Evolutionary conservation across 352 stramenopile species (phyloP), one percentile per base, ranked within the genome.

Genomic region (Pythium chondricola): DNA sequence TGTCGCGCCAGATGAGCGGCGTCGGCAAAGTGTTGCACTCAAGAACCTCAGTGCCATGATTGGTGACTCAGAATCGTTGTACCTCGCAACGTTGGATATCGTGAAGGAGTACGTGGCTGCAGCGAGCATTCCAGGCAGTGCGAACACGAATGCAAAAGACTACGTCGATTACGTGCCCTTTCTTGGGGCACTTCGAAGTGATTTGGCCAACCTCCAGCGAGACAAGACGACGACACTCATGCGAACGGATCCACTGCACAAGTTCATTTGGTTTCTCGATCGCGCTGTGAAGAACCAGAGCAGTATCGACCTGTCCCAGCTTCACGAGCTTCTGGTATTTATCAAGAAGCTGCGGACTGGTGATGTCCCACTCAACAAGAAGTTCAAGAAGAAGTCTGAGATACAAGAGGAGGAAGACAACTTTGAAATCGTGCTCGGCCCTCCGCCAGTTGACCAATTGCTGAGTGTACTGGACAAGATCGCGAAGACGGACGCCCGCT

Each of bases 231-330:
- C 80, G 2, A 26, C 63, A 29, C 55, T 89, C 36, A 52, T 90
- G 38, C 78, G 80, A 29, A 78, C 70, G 0, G 83, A 94, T 29
- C 83, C 83, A 5, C 45, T 94, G 10, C 83, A 94, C 61, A 94
- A 94, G 49, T 94, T 94, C 38, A 88, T 92, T 26, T 94, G 83
- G 83, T 90, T 92, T 60, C 55, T 92, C 24, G 83, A 94, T 50
- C 69, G 77, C 17, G 79, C 78, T 21, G 39, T 92, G 21, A 91
- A 92, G 63, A 84, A 83, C 37, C 72, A 85, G 32, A 48, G 46
- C 42, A 76, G 74, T 1, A 57, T 89, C 31, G 74, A 91, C 29
- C 66, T 76, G 24, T 38, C 64, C 7, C 77, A 92, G 43, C 67
- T 91, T 18, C 67, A 84, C 17, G 83, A 92, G 20, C 43, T 94